A percentile compares a stretch with the other conserved stretches of the same genome.
Evolutionary conservation across 176 grass and related monocot genomes (phyloP).

Genomic region (Hordeum marinum): DNA sequence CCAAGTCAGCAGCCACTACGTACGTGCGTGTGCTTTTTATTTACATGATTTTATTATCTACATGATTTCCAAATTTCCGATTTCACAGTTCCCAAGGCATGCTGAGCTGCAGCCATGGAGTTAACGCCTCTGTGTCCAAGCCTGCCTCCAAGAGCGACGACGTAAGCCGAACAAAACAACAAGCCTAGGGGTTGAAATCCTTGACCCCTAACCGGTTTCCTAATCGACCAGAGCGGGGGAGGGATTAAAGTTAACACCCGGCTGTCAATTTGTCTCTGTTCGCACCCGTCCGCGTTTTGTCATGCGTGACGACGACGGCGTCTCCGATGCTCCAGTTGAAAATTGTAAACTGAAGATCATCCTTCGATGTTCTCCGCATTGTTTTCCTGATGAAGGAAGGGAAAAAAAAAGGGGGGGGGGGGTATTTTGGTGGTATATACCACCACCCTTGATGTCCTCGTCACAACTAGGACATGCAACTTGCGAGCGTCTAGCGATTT

Average conservation of each 20-base stretch:
- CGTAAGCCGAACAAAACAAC: background rate
- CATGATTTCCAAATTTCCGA: background rate
- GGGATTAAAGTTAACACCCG: background rate
- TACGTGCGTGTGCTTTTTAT: no score
- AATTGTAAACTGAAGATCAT: background rate
- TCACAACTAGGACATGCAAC: background rate
- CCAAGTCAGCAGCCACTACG: no score
- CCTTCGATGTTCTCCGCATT: background rate
- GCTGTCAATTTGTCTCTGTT: background rate
- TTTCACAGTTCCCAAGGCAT: background rate
- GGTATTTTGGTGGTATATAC: background rate
- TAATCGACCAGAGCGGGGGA: background rate
- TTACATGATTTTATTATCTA: background rate
- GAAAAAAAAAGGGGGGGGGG: background rate
- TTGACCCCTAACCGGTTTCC: constrained; percentile 7
- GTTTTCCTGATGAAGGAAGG: no score
- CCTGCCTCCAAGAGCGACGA: constrained; percentile 2
- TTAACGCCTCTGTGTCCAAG: background rate
- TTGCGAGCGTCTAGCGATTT: background rate
- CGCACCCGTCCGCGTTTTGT: constrained; percentile 3
- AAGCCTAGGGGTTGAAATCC: constrained; percentile 4
- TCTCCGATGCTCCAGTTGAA: constrained; percentile 1
- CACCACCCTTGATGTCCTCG: background rate
- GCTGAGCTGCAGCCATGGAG: background rate
- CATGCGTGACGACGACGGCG: constrained; percentile 24